phyloP scores from a whole-genome alignment of 129 eudicot species.

The Flaveria sonorensis region DNA sequence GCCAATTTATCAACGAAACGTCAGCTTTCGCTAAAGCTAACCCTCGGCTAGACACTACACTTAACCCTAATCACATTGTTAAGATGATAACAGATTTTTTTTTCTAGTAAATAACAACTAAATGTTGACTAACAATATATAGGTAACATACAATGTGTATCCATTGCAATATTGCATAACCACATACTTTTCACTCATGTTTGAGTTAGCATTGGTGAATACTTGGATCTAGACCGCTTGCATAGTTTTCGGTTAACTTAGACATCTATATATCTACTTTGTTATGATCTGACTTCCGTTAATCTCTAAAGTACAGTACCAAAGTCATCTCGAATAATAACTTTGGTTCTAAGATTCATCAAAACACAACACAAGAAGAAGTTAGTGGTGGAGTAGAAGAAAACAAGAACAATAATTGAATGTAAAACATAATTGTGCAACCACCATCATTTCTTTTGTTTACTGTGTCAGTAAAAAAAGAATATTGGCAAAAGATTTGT shows the following conservation, averaged over 20 bases:
- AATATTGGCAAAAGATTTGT: slow-evolving; percentile 40
- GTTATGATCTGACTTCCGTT: neutral
- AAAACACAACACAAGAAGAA: slow-evolving; percentile 12
- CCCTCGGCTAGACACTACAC: too few relatives aligned
- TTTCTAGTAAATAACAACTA: too few relatives aligned
- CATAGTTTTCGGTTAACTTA: neutral
- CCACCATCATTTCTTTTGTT: slow-evolving; percentile 10
- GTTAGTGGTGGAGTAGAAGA: slow-evolving; percentile 26
- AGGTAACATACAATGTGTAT: too few relatives aligned
- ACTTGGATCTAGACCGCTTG: too few relatives aligned
- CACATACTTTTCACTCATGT: too few relatives aligned
- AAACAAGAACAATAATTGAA: slow-evolving; percentile 35
- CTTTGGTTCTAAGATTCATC: slow-evolving; percentile 5
- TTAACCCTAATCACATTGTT: too few relatives aligned
- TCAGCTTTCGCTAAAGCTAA: too few relatives aligned
- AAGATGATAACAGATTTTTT: too few relatives aligned
- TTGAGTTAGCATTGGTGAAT: too few relatives aligned
- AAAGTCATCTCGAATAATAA: neutral
- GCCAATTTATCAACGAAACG: too few relatives aligned
- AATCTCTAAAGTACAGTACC: neutral
- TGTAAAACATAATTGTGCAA: slow-evolving; percentile 25
- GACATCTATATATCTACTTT: neutral
- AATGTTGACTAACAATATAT: too few relatives aligned
- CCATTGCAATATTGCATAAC: too few relatives aligned
- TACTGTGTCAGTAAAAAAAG: slow-evolving; percentile 36